Percentiles rank a stretch among this genome's conserved stretches.
These are phyloP conservation scores for Claviceps spartinae DNA, from an alignment of 2,329 filamentous ascomycete species.

Conservation along the genomic window DNA sequence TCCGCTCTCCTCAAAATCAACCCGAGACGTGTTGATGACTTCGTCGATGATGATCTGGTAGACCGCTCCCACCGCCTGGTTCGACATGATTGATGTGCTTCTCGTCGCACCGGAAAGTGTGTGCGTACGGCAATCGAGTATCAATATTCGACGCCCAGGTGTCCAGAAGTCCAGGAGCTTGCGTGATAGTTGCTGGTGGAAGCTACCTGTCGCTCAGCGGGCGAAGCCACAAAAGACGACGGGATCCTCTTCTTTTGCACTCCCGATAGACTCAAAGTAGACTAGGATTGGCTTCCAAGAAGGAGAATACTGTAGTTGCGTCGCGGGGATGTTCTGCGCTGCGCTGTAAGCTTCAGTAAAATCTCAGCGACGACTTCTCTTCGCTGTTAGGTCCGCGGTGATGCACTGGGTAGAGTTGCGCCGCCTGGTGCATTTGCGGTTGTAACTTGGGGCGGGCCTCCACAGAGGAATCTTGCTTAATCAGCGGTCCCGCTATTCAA, in stretches of 20 bases:
- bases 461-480: conserved; percentile 2
- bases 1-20: conserved; percentile 94
- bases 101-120: conserved; percentile 2
- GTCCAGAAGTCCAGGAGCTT: too few species aligned
- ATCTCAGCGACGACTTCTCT: conserved; percentile 1
- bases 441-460: background rate
- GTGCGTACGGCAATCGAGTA: conserved; percentile 2
- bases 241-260: background rate
- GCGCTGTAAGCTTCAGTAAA: background rate
- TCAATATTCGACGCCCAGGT: background rate
- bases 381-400: conserved; percentile 14
- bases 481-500: background rate
- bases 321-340: background rate
- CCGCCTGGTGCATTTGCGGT: conserved; percentile 16
- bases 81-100: conserved; percentile 35
- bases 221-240: background rate
- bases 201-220: background rate
- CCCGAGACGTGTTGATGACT: conserved; percentile 81
- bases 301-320: background rate
- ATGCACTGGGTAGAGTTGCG: conserved; percentile 26
- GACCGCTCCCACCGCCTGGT: conserved; percentile 54
- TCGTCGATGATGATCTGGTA: conserved; percentile 70
- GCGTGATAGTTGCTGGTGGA: background rate
- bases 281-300: background rate
- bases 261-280: background rate